A percentile compares a stretch with the other conserved stretches of the same genome.
Conservation (phyloP, 2,329 filamentous ascomycete genomes). For the Aspergillus tubingensis region DNA sequence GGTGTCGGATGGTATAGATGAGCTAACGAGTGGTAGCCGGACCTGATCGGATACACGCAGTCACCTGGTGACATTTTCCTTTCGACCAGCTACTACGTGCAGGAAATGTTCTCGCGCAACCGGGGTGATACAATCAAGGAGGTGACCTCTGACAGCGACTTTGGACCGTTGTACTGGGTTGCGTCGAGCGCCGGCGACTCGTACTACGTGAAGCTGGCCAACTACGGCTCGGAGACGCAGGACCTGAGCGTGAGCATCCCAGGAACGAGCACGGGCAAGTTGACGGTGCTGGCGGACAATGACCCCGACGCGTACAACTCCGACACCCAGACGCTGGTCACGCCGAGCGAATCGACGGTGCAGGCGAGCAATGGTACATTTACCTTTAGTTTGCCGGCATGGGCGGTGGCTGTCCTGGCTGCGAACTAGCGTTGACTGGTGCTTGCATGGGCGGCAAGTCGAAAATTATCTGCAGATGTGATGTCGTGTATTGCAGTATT, state of each 20-base stretch:
- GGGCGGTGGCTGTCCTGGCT: constrained; percentile 24
- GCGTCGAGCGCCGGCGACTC: constrained; percentile 21
- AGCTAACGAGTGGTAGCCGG: constrained; percentile 20
- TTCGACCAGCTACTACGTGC: constrained; percentile 32
- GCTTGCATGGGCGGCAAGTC: background rate
- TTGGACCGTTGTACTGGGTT: constrained; percentile 34
- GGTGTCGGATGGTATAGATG: background rate
- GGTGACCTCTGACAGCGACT: constrained; percentile 22
- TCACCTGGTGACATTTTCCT: constrained; percentile 22
- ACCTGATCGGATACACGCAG: constrained; percentile 29
- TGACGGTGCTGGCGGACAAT: constrained; percentile 22
- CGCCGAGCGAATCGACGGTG: constrained; percentile 13
- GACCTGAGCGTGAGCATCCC: constrained; percentile 25
- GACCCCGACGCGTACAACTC: constrained; percentile 20
- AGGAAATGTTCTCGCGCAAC: constrained; percentile 31
- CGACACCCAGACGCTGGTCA: constrained; percentile 3
- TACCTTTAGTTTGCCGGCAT: constrained; percentile 22
- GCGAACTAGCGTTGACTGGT: constrained; percentile 4
- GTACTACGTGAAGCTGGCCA: constrained; percentile 29
- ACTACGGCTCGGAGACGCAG: constrained; percentile 18
- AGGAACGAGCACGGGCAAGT: constrained; percentile 14
- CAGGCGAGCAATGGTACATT: constrained; percentile 18
- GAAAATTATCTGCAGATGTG: background rate
- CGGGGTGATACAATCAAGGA: constrained; percentile 27
- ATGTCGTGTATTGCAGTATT: background rate